Conservation (phyloP, 306 rosid genomes). For the Dicorynia guianensis region DNA sequence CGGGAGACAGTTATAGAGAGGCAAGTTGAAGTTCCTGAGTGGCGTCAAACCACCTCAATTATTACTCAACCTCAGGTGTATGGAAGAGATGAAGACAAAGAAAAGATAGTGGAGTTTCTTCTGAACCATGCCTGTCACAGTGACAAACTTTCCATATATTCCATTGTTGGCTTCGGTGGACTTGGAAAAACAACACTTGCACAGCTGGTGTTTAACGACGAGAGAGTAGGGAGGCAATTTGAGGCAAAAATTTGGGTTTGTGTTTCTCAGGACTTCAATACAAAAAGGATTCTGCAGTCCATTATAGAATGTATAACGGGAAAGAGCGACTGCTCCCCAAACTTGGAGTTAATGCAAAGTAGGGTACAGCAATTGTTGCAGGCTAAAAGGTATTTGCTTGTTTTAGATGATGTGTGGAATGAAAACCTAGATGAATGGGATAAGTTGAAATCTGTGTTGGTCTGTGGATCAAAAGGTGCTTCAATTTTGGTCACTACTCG, state of each 20-base stretch:
- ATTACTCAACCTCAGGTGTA: conserved; percentile 15
- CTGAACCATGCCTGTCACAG: not conserved
- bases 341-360: conserved; percentile 2
- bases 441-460: conserved; percentile 36
- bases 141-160: conserved; percentile 17
- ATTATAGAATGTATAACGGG: conserved; percentile 1
- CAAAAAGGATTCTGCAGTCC: conserved; percentile 22
- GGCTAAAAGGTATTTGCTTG: conserved; percentile 41
- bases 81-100: conserved; percentile 37
- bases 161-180: conserved; percentile 36
- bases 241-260: conserved; percentile 37
- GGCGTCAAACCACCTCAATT: conserved; percentile 34
- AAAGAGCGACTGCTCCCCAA: not conserved
- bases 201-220: conserved; percentile 36
- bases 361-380: not conserved
- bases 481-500: conserved; percentile 52
- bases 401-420: conserved; percentile 61
- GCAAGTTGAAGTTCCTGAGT: not conserved
- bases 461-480: conserved; percentile 46
- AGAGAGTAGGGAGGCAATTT: conserved; percentile 31
- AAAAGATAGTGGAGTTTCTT: conserved; percentile 31
- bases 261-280: conserved; percentile 38
- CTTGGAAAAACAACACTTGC: conserved; percentile 46
- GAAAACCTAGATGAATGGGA: conserved; percentile 44
- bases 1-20: not conserved